Evolutionary conservation across 768 basidiomycete genomes (phyloP).

Genomic region (Russula foetens): DNA sequence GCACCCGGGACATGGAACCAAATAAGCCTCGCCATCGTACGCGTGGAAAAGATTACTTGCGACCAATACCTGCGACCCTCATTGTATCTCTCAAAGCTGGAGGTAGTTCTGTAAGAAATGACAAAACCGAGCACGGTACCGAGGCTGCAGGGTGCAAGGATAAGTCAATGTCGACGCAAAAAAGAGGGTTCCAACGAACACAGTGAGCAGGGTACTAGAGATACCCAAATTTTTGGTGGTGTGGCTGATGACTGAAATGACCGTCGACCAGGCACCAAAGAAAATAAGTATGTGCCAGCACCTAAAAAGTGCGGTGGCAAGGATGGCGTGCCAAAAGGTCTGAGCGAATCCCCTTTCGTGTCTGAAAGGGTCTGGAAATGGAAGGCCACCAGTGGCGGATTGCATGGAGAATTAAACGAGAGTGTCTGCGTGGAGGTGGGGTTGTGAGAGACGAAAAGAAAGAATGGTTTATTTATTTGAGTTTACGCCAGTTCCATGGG

Average conservation of each 20-base stretch:
- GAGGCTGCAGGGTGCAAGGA: slow-evolving; percentile 31
- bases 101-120: slow-evolving; percentile 62
- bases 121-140: slow-evolving; percentile 71
- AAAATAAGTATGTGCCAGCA: slow-evolving; percentile 65
- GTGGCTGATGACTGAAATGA: slow-evolving; percentile 45
- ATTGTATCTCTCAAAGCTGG: slow-evolving; percentile 70
- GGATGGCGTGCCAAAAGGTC: slow-evolving; percentile 24
- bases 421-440: not conserved
- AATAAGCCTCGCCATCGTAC: slow-evolving; percentile 50
- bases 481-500: no score
- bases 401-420: not conserved
- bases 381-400: not conserved
- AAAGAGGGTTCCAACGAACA: slow-evolving; percentile 35
- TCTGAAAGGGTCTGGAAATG: slow-evolving; percentile 22
- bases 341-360: not conserved
- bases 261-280: slow-evolving; percentile 54
- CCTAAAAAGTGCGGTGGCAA: slow-evolving; percentile 39
- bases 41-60: slow-evolving; percentile 47
- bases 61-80: slow-evolving; percentile 66
- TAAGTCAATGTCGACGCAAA: not conserved
- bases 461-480: not conserved
- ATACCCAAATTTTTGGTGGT: slow-evolving; percentile 38
- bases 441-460: not conserved
- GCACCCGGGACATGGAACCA: slow-evolving; percentile 64
- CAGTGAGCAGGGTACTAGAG: slow-evolving; percentile 53